Conservation (phyloP, 2,329 filamentous ascomycete genomes). For the Penicillium sp. region DNA sequence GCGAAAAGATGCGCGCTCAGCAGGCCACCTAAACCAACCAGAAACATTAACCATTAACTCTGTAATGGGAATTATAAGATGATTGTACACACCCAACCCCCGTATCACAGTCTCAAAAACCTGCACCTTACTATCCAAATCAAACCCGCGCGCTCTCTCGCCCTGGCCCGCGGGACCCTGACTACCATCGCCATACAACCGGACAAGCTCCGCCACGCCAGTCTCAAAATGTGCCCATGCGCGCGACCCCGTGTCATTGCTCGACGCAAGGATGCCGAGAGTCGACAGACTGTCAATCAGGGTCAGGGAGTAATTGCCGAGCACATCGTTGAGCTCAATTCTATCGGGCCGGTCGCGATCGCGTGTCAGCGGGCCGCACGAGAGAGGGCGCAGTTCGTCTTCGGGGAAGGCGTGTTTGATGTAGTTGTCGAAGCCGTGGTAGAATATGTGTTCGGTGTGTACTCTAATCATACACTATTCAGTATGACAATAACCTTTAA, state of each 20-base stretch:
- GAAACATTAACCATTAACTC: neutral
- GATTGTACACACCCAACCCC: slow-evolving; percentile 50
- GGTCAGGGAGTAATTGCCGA: slow-evolving; percentile 95
- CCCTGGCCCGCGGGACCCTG: slow-evolving; percentile 66
- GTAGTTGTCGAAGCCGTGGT: slow-evolving; percentile 95
- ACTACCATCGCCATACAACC: slow-evolving; percentile 82
- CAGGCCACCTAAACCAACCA: slow-evolving; percentile 62
- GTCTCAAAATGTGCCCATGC: slow-evolving; percentile 74
- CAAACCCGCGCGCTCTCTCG: slow-evolving; percentile 72
- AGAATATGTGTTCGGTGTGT: slow-evolving; percentile 70
- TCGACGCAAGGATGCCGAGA: slow-evolving; percentile 80
- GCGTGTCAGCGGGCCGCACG: slow-evolving; percentile 78
- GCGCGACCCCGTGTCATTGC: slow-evolving; percentile 52
- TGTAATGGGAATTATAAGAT: neutral
- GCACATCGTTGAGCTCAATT: slow-evolving; percentile 86
- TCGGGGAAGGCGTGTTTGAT: slow-evolving; percentile 92
- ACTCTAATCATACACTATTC: slow-evolving; percentile 13
- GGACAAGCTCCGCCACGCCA: slow-evolving; percentile 70
- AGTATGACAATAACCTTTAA: neutral
- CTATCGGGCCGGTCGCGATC: slow-evolving; percentile 75
- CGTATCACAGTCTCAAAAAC: slow-evolving; percentile 98
- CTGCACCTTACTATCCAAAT: slow-evolving; percentile 96
- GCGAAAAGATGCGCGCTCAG: slow-evolving; percentile 93
- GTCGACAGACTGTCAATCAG: slow-evolving; percentile 94
- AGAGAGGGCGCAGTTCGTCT: slow-evolving; percentile 85